Percentiles rank a stretch among this genome's conserved stretches.
Conservation (phyloP, 2,329 filamentous ascomycete genomes). For the Colletotrichum acutatum region DNA sequence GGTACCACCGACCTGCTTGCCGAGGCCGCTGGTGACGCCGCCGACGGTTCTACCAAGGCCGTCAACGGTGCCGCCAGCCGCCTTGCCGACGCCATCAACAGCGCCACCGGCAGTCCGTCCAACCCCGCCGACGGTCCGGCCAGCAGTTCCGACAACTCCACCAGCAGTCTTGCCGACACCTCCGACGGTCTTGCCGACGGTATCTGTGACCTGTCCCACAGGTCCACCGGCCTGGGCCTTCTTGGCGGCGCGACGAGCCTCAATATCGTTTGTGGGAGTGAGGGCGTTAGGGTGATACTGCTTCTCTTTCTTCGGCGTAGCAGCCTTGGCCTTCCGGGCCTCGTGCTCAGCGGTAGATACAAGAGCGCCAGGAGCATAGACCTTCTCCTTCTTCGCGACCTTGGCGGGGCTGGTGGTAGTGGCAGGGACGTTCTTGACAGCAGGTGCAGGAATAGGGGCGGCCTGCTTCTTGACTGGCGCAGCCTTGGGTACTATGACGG, state of each 20-base stretch:
- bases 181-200: conserved; percentile 22
- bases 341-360: conserved; percentile 6
- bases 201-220: conserved; percentile 14
- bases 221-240: conserved; percentile 11
- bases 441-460: not conserved
- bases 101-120: conserved; percentile 5
- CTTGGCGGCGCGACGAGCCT: not conserved
- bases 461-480: not conserved
- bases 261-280: conserved; percentile 20
- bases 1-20: conserved; percentile 13
- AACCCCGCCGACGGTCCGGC: conserved; percentile 6
- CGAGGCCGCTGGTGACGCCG: conserved; percentile 14
- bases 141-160: conserved; percentile 9
- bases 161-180: conserved; percentile 14
- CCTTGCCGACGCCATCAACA: conserved; percentile 11
- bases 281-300: conserved; percentile 21
- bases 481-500: not conserved
- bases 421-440: not conserved
- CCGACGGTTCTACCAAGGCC: conserved; percentile 11
- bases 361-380: not conserved
- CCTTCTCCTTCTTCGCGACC: conserved; percentile 6
- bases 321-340: conserved; percentile 1
- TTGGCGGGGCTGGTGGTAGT: not conserved
- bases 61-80: conserved; percentile 11
- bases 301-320: conserved; percentile 15